phyloP scores from a whole-genome alignment of 148 eudicot genomes.

The Dianthus caryophyllus region DNA sequence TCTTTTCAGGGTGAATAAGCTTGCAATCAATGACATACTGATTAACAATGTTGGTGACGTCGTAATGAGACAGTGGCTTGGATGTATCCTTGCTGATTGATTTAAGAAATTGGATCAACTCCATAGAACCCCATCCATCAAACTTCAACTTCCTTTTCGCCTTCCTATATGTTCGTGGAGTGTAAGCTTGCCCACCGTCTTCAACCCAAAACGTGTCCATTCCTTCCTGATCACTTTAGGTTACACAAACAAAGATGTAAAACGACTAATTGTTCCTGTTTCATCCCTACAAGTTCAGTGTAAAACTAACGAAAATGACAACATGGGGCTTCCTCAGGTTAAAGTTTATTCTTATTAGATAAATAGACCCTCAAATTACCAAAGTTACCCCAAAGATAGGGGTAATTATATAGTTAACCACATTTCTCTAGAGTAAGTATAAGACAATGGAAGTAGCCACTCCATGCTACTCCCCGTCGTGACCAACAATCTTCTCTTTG shows the following conservation, averaged over 20 bases:
- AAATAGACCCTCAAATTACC: neutral
- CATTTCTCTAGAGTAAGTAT: too few species aligned
- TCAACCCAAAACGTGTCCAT: conserved; percentile 27
- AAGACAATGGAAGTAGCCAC: too few species aligned
- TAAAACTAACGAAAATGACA: neutral
- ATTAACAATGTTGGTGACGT: conserved; percentile 36
- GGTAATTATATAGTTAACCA: too few species aligned
- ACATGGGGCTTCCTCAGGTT: neutral
- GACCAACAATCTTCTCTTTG: too few species aligned
- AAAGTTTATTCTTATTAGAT: neutral
- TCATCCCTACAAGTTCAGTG: neutral
- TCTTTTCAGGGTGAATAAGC: conserved; percentile 41
- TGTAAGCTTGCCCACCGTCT: conserved; percentile 21
- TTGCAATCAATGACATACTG: conserved; percentile 42
- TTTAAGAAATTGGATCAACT: conserved; percentile 52
- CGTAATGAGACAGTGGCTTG: conserved; percentile 41
- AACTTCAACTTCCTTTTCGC: conserved; percentile 37
- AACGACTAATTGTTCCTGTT: neutral
- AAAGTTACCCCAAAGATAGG: neutral
- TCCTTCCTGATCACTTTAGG: conserved; percentile 14
- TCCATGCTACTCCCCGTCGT: too few species aligned
- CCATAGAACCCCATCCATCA: conserved; percentile 65
- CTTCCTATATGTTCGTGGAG: conserved; percentile 27
- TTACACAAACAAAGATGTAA: conserved; percentile 3
- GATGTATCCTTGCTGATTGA: conserved; percentile 46